Evolutionary conservation across 1,284 basidiomycete genomes (phyloP).

Genomic region (Neolentinus lepideus): DNA sequence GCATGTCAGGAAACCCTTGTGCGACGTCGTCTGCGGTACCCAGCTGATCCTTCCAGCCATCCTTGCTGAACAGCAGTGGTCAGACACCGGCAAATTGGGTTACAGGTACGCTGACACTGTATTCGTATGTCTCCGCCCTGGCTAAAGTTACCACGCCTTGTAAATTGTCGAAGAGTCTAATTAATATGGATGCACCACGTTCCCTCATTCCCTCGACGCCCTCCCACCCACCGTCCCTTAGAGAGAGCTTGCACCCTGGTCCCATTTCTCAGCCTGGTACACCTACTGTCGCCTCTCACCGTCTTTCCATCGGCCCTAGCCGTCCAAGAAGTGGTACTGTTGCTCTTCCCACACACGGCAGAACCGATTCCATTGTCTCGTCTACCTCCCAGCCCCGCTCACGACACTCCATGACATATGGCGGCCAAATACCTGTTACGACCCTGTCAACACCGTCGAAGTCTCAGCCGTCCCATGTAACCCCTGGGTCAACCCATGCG

Average conservation of each 20-base stretch:
- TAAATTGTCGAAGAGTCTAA: background rate
- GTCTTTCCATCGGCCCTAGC: background rate
- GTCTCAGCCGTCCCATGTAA: conserved; percentile 6
- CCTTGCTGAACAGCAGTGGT: background rate
- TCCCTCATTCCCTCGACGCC: background rate
- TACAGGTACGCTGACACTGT: background rate
- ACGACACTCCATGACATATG: background rate
- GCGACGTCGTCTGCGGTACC: background rate
- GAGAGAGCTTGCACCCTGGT: background rate
- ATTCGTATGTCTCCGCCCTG: background rate
- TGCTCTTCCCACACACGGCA: background rate
- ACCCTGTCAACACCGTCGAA: background rate
- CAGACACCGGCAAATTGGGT: background rate
- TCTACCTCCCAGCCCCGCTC: background rate
- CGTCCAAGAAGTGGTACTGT: conserved; percentile 2
- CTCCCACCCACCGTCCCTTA: background rate
- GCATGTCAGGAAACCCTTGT: background rate
- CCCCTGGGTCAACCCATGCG: conserved; percentile 44
- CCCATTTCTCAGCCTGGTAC: background rate
- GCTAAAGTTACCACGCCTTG: background rate
- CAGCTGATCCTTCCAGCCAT: background rate
- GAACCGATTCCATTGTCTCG: conserved; percentile 1
- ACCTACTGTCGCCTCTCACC: background rate
- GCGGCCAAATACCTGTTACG: conserved; percentile 1
- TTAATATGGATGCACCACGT: background rate